phyloP scores from a whole-genome alignment of 148 eudicot genomes.

The Vaccinium myrtillus region DNA sequence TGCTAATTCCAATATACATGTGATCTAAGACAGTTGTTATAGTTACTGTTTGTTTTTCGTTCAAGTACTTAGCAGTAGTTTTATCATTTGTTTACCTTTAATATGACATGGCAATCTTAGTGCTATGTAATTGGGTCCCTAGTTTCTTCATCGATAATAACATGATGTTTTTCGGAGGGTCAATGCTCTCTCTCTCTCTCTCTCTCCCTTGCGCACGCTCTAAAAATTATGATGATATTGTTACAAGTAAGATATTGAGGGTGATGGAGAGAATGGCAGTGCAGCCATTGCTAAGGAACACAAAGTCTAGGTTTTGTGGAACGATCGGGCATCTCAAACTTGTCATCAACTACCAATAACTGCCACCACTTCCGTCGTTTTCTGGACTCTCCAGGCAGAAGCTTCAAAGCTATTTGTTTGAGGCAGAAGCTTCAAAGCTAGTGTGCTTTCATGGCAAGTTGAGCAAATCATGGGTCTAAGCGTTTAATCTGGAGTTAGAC shows the following conservation, averaged over 20 bases:
- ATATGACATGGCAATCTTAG: slow-evolving; percentile 1
- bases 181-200: background rate
- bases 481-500: no score
- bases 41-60: background rate
- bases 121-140: background rate
- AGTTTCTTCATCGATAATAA: background rate
- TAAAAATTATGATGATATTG: background rate
- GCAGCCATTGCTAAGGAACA: background rate
- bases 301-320: no score
- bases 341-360: no score
- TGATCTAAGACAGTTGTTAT: slow-evolving; percentile 1
- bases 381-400: no score
- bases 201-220: background rate
- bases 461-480: no score
- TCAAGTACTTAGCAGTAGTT: background rate
- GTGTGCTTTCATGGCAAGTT: no score
- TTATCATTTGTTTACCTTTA: background rate
- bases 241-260: background rate
- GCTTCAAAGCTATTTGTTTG: no score
- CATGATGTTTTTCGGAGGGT: background rate
- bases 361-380: no score
- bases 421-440: no score
- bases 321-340: no score
- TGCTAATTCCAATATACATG: background rate
- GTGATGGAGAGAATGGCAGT: background rate